Evolutionary conservation across 2,329 filamentous ascomycete species (phyloP).

Genomic region (Epichloe gansuensis): DNA sequence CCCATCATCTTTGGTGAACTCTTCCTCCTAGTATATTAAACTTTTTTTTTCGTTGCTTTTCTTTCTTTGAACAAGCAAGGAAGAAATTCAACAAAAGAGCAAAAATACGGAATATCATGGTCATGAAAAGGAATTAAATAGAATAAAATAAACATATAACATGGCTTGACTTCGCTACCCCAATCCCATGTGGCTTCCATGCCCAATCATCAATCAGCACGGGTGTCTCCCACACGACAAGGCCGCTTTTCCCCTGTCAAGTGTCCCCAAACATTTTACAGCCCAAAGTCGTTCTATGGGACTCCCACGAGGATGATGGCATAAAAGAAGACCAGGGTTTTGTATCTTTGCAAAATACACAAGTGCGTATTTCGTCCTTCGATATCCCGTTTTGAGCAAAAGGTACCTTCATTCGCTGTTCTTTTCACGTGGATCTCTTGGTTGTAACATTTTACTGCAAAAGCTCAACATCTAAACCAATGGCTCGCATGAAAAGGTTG

Average conservation of each 20-base stretch:
- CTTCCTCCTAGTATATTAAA: constrained; percentile 1
- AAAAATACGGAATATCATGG: neutral
- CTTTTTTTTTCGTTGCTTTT: neutral
- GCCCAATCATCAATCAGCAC: neutral
- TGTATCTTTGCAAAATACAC: constrained; percentile 1
- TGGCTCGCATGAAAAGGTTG: constrained; percentile 96
- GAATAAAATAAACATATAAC: neutral
- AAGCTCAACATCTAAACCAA: constrained; percentile 90
- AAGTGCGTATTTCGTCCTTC: neutral
- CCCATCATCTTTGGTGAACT: no score
- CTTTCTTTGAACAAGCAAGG: no score
- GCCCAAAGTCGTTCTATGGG: neutral
- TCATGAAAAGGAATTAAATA: neutral
- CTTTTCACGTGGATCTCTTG: no score
- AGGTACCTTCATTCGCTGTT: constrained; percentile 4
- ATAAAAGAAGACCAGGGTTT: neutral
- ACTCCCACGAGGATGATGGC: neutral
- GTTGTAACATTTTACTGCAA: constrained; percentile 24
- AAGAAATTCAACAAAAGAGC: neutral
- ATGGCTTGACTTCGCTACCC: neutral
- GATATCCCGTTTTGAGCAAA: neutral
- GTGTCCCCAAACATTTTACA: constrained; percentile 7
- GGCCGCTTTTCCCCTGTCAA: neutral
- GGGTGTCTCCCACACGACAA: neutral
- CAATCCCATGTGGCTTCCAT: neutral